Percentiles rank a stretch among this genome's conserved stretches.
phyloP scores from a whole-genome alignment of 2,329 filamentous ascomycete species.

The Aspergillus fischeri region DNA sequence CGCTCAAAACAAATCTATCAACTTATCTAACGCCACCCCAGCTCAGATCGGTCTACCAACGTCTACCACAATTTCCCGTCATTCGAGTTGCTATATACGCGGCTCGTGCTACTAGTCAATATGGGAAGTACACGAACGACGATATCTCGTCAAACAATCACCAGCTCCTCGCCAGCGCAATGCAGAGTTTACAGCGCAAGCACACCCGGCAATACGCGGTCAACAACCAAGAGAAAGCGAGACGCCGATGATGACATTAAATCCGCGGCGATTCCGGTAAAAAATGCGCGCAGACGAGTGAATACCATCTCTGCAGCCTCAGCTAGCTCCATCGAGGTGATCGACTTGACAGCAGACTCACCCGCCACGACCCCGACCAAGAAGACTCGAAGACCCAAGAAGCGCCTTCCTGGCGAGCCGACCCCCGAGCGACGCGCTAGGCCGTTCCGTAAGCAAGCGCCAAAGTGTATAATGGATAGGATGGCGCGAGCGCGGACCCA shows the following conservation, averaged over 20 bases:
- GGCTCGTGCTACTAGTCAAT: not conserved
- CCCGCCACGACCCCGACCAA: not conserved
- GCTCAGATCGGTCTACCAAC: not conserved
- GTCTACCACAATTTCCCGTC: not conserved
- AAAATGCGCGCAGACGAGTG: slow-evolving; percentile 6
- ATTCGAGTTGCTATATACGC: not conserved
- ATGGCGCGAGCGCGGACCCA: slow-evolving; percentile 49
- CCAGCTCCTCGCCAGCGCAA: not conserved
- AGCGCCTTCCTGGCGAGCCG: slow-evolving; percentile 13
- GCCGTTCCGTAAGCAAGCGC: slow-evolving; percentile 41
- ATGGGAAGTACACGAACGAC: not conserved
- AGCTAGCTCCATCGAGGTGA: slow-evolving; percentile 2
- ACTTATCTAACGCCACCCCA: not conserved
- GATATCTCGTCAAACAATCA: not conserved
- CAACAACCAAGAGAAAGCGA: slow-evolving; percentile 15
- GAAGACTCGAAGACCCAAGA: slow-evolving; percentile 11
- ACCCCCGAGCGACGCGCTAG: slow-evolving; percentile 37
- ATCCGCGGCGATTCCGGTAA: not conserved
- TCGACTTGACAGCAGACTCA: slow-evolving; percentile 15
- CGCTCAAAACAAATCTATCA: not conserved
- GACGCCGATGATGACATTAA: not conserved
- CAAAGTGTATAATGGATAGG: slow-evolving; percentile 45
- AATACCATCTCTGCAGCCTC: slow-evolving; percentile 2
- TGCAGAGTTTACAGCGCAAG: not conserved
- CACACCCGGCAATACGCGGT: not conserved